These are phyloP conservation scores for Corrigiola litoralis DNA, from an alignment of 179 eudicot species.

Conservation along the genomic window DNA sequence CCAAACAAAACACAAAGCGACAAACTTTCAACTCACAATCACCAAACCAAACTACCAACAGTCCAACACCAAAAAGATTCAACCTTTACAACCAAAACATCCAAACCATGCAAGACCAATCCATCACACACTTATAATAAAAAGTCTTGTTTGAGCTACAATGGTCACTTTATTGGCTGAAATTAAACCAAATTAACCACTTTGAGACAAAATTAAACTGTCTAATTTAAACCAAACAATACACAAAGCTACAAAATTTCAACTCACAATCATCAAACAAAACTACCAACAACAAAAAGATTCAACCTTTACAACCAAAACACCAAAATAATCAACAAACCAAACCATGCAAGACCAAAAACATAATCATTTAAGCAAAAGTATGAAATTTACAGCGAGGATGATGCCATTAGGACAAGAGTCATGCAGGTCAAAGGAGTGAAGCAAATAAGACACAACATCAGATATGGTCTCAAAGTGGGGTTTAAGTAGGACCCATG, in stretches of 20 bases:
- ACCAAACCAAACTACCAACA: not conserved
- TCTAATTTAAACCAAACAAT: too few relatives aligned
- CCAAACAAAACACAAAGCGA: too few relatives aligned
- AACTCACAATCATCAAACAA: not conserved
- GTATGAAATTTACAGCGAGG: constrained; percentile 47
- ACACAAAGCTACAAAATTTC: not conserved
- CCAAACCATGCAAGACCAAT: too few relatives aligned
- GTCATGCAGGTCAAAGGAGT: constrained; percentile 46
- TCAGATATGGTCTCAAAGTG: constrained; percentile 44
- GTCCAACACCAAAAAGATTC: not conserved
- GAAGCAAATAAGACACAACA: constrained; percentile 43
- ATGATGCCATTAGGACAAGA: constrained; percentile 78
- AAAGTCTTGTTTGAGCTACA: not conserved
- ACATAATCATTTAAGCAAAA: not conserved
- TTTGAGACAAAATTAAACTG: too few relatives aligned
- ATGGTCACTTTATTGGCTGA: not conserved
- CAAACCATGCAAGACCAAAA: not conserved
- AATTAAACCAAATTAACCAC: not conserved
- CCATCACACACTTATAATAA: not conserved
- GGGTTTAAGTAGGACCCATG: constrained; percentile 68
- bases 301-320: not conserved
- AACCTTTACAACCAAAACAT: not conserved
- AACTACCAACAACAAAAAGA: not conserved
- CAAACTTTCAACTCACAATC: not conserved
- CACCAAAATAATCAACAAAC: not conserved